Evolutionary conservation across 2,329 filamentous ascomycete species (phyloP).

Genomic region (Pestalotiopsis sp.): DNA sequence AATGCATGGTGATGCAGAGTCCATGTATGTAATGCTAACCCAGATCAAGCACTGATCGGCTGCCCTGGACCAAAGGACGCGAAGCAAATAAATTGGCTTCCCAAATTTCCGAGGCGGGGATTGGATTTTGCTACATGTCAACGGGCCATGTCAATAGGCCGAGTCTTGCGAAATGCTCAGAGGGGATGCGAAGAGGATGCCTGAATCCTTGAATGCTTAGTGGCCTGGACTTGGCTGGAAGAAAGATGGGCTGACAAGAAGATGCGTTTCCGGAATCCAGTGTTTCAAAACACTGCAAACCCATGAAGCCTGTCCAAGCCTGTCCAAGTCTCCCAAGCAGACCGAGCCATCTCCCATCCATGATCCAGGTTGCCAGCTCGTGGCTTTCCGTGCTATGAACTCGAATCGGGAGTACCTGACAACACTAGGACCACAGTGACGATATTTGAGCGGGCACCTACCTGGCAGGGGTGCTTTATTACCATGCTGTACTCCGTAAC

Average conservation of each 20-base stretch:
- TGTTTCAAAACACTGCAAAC: background rate
- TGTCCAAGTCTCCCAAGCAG: background rate
- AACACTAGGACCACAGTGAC: background rate
- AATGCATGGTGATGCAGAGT: background rate
- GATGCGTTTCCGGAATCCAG: conserved; percentile 1
- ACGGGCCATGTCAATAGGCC: background rate
- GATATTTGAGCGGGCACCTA: background rate
- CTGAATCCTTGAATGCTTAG: background rate
- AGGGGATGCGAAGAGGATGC: background rate
- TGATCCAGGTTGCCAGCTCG: background rate
- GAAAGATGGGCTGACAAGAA: background rate
- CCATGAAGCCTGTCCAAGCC: background rate
- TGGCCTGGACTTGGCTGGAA: background rate
- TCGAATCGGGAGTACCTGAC: background rate
- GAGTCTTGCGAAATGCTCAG: background rate
- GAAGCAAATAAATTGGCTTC: conserved; percentile 9
- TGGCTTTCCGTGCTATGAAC: background rate
- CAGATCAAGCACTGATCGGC: conserved; percentile 2
- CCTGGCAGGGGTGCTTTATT: background rate
- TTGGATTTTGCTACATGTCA: background rate
- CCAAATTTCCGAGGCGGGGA: conserved; percentile 5
- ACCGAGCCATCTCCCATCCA: background rate
- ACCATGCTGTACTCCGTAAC: background rate
- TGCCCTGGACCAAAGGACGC: background rate
- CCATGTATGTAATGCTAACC: background rate